Conservation (phyloP, 345 rosid genomes). For the Corymbia maculata region DNA sequence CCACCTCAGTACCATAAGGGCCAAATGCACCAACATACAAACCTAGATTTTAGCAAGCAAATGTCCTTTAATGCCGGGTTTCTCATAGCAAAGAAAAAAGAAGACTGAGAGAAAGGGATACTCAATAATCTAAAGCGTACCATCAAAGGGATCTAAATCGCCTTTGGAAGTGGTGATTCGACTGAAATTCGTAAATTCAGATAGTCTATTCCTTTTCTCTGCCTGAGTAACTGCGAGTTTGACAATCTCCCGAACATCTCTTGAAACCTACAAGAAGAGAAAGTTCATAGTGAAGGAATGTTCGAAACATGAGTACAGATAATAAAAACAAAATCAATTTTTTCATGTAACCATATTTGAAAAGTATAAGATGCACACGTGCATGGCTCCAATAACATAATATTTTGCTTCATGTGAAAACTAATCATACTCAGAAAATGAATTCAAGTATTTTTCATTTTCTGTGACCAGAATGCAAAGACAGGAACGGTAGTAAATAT, state of each 20-base stretch:
- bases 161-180: conserved; percentile 56
- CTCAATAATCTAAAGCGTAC: conserved; percentile 11
- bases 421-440: not conserved
- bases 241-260: conserved; percentile 73
- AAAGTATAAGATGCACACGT: not conserved
- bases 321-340: not conserved
- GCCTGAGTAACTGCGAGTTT: conserved; percentile 82
- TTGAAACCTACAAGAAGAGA: conserved; percentile 46
- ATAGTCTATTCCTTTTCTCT: conserved; percentile 49
- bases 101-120: not conserved
- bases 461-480: not conserved
- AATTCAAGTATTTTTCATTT: not conserved
- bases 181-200: conserved; percentile 64
- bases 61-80: not conserved
- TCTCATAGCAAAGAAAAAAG: not conserved
- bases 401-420: not conserved
- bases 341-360: not conserved
- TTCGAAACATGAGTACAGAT: not conserved
- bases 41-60: conserved; percentile 36
- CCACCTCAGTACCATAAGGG: conserved; percentile 91
- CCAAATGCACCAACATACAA: conserved; percentile 93
- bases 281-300: not conserved
- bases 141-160: conserved; percentile 78
- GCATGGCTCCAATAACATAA: not conserved
- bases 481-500: not conserved